Evolutionary conservation across 2,329 filamentous ascomycete genomes (phyloP).

Genomic region (Sclerotinia subarctica): DNA sequence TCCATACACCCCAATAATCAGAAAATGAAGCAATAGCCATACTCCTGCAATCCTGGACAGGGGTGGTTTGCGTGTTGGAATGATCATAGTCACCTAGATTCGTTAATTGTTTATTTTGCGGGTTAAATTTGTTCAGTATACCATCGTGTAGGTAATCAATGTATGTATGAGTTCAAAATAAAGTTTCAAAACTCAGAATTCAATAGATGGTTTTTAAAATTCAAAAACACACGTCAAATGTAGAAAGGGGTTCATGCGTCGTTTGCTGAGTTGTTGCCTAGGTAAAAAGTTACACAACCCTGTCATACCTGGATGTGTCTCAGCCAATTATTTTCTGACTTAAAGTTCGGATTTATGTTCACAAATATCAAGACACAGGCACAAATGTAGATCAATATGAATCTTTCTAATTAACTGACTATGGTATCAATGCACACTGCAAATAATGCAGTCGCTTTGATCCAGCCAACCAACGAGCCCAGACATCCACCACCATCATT

Average conservation of each 20-base stretch:
- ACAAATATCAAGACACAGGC: neutral
- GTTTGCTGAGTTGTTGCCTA: conserved; percentile 7
- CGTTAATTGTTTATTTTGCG: neutral
- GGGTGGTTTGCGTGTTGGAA: neutral
- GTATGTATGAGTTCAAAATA: neutral
- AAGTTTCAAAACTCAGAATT: neutral
- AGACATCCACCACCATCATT: conserved; percentile 16
- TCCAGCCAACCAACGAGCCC: conserved; percentile 6
- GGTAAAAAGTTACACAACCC: neutral
- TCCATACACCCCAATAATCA: neutral
- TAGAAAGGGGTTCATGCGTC: neutral
- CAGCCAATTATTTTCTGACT: neutral
- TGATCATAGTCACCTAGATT: neutral
- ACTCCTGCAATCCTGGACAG: neutral
- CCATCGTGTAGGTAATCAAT: neutral
- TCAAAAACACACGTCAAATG: neutral
- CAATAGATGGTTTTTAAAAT: neutral
- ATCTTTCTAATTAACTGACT: conserved; percentile 21
- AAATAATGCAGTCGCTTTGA: conserved; percentile 8
- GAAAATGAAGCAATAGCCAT: neutral
- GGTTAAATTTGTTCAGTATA: too few species aligned
- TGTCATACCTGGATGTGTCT: neutral
- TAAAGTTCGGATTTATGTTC: neutral
- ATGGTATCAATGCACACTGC: conserved; percentile 13
- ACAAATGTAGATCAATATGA: conserved; percentile 8